Evolutionary conservation across 495 filamentous ascomycete genomes (phyloP).

Genomic region (Ascobolus immersus): DNA sequence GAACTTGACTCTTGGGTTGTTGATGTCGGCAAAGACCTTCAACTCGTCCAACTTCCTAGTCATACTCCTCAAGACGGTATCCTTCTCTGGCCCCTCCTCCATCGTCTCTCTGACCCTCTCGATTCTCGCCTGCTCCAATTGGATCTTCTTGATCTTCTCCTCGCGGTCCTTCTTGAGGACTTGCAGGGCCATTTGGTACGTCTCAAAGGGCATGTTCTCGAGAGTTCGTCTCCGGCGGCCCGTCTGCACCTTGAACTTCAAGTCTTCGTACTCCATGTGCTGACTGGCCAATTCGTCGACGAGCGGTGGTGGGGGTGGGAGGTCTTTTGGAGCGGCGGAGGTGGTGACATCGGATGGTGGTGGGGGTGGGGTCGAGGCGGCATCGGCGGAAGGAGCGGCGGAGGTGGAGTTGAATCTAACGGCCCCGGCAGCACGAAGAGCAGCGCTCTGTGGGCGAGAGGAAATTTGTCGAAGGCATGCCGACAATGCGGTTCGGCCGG

Average conservation of each 20-base stretch:
- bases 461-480: no score
- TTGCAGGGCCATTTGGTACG: slow-evolving; percentile 84
- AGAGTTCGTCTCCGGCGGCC: slow-evolving; percentile 34
- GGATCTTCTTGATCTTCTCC: slow-evolving; percentile 48
- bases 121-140: slow-evolving; percentile 32
- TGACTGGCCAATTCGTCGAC: no score
- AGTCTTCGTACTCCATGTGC: no score
- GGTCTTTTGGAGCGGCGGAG: slow-evolving; percentile 1
- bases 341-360: slow-evolving; percentile 18
- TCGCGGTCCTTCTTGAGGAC: slow-evolving; percentile 53
- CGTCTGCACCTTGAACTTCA: no score
- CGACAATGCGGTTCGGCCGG: no score
- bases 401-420: slow-evolving; percentile 16
- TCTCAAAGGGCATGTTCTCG: slow-evolving; percentile 68
- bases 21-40: slow-evolving; percentile 81
- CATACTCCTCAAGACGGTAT: slow-evolving; percentile 43
- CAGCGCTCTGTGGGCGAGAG: background rate
- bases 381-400: slow-evolving; percentile 20
- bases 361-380: no score
- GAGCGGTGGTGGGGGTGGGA: no score
- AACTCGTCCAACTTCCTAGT: slow-evolving; percentile 46
- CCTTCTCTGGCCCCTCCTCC: slow-evolving; percentile 32
- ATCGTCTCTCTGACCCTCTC: slow-evolving; percentile 31
- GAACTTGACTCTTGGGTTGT: slow-evolving; percentile 83
- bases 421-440: slow-evolving; percentile 14